phyloP scores from a whole-genome alignment of 768 basidiomycete genomes.

The Pleurotus tuber-regium region DNA sequence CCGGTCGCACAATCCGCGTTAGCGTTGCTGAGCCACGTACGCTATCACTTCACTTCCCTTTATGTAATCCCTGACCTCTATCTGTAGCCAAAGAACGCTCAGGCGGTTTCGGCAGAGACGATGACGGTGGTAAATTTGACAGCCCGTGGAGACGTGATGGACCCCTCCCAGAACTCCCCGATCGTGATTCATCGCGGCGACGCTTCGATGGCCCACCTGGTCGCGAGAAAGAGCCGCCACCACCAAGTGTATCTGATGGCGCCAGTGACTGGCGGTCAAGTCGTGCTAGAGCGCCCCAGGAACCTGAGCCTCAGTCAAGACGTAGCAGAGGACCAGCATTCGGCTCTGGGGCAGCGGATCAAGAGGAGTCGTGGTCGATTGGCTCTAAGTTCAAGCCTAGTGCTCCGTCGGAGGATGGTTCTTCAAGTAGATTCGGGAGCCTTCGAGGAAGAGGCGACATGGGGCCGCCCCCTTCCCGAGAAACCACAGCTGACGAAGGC shows the following conservation, averaged over 20 bases:
- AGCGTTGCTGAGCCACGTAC: slow-evolving; percentile 96
- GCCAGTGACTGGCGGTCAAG: slow-evolving; percentile 72
- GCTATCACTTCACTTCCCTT: slow-evolving; percentile 24
- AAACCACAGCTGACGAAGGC: slow-evolving; percentile 46
- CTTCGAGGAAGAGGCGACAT: slow-evolving; percentile 52
- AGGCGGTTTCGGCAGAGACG: slow-evolving; percentile 54
- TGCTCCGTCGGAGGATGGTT: slow-evolving; percentile 35
- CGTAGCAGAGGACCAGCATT: slow-evolving; percentile 58
- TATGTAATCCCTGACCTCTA: slow-evolving; percentile 13
- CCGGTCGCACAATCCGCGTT: slow-evolving; percentile 80
- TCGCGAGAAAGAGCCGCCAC: slow-evolving; percentile 31
- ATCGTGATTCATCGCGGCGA: slow-evolving; percentile 64
- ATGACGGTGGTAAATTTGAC: slow-evolving; percentile 78
- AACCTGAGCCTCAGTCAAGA: slow-evolving; percentile 46
- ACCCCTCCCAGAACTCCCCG: slow-evolving; percentile 69
- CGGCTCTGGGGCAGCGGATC: slow-evolving; percentile 59
- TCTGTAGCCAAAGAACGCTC: slow-evolving; percentile 71
- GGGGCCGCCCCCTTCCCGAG: slow-evolving; percentile 43
- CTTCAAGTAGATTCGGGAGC: slow-evolving; percentile 43
- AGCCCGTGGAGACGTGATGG: slow-evolving; percentile 86
- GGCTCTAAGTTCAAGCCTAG: slow-evolving; percentile 71
- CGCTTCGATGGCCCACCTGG: slow-evolving; percentile 58
- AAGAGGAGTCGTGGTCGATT: slow-evolving; percentile 75
- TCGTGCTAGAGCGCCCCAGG: slow-evolving; percentile 43
- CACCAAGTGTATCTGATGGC: slow-evolving; percentile 56